Evolutionary conservation across 441 rosid species (phyloP), one percentile per base, ranked within the genome.

Genomic region (Populus trichocarpa): DNA sequence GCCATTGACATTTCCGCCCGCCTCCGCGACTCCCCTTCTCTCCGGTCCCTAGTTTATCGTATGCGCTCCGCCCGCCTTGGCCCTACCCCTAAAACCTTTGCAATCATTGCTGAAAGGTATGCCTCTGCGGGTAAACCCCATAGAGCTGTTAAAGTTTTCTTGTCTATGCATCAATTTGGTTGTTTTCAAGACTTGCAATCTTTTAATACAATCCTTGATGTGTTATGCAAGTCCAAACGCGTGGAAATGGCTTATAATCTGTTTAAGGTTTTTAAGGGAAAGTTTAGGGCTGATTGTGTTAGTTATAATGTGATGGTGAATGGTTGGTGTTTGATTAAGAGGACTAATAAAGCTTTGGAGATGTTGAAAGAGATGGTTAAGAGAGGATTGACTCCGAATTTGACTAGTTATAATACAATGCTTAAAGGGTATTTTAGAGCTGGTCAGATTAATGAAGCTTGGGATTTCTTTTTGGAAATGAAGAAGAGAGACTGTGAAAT

Each of bases 301-400:
- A 93, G 87, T 40, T 95, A 93, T 84, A 95, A 90, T 69, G 88
- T 89, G 73, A 88, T 95, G 84, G 92, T 90, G 1, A 89, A 90
- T 83, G 98, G 99, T 16, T 92, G 97, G 97, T 92, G 99, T 81
- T 90, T 93, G 89, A 81, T 90, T 77, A 96, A 93, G 86, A 85
- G 94, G 61, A 89, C 93, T 0, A 90, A 90, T 3, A 92, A 73
- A 80, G 99, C 97, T 23, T 84, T 96, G 46, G 93, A 89, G 83
- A 85, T 88, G 18, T 78, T 95, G 83, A 92, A 81, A 81, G 98
- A 93, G 87, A 93, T 93, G 98, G 91, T 89, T 77, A 89, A 88
- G 53, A 88, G 88, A 69, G 98, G 98, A 22, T 75, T 92, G 57
- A 74, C 46, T 30, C 97, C 97, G 4, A 91, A 81, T 80, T 81